These are phyloP conservation scores for Sedum album DNA, from an alignment of 164 flowering plant species.

Conservation along the genomic window DNA sequence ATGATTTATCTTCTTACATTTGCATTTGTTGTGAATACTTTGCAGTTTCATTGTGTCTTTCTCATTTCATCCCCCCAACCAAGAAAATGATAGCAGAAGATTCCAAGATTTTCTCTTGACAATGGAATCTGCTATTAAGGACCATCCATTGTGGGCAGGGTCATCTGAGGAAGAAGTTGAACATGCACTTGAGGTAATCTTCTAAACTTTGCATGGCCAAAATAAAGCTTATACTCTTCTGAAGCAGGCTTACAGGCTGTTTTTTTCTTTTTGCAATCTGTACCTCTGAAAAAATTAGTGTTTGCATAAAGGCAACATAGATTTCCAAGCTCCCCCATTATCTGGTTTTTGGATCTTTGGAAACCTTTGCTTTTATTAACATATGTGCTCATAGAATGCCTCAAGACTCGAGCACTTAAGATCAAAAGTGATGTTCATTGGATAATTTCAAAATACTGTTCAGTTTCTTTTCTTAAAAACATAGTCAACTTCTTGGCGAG, in stretches of 20 bases:
- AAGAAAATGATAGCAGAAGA: constrained; percentile 39
- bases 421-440: neutral
- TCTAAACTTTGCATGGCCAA: neutral
- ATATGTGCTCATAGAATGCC: neutral
- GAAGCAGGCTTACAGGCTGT: neutral
- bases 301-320: neutral
- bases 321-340: neutral
- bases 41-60: constrained; percentile 49
- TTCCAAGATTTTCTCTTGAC: constrained; percentile 38
- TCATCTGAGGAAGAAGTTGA: constrained; percentile 38
- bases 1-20: neutral
- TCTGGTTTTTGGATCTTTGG: neutral
- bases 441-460: neutral
- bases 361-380: neutral
- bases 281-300: neutral
- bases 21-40: constrained; percentile 5
- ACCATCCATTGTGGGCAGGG: constrained; percentile 42
- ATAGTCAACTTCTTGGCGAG: neutral
- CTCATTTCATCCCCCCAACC: constrained; percentile 29
- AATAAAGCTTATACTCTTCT: neutral
- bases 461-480: neutral
- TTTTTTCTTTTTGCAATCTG: neutral
- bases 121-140: constrained; percentile 35
- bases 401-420: neutral
- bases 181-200: constrained; percentile 35